A percentile compares a stretch with the other conserved stretches of the same genome.
These are phyloP conservation scores for Emericellopsis cladophorae DNA, from an alignment of 2,329 filamentous ascomycete species.

Conservation along the genomic window DNA sequence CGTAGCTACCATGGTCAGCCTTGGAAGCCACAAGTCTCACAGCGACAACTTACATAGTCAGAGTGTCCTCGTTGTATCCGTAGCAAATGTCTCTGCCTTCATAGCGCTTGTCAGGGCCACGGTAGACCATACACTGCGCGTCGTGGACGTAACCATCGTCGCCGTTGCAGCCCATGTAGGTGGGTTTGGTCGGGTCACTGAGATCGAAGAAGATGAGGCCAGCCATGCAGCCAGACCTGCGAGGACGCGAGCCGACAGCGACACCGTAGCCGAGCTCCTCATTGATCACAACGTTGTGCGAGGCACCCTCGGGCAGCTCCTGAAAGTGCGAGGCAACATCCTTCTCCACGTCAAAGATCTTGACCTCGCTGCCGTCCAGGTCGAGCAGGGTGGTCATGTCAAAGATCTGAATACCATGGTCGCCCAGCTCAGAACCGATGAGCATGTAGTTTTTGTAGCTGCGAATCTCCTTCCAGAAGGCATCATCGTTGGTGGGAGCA, in stretches of 20 bases:
- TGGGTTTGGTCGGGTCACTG: constrained; percentile 33
- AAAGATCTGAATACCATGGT: constrained; percentile 48
- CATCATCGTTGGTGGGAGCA: constrained; percentile 3
- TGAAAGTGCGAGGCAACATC: constrained; percentile 19
- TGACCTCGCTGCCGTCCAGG: constrained; percentile 19
- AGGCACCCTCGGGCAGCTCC: constrained; percentile 7
- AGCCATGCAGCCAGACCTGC: constrained; percentile 22
- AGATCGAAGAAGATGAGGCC: constrained; percentile 27
- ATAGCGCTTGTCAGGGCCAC: constrained; percentile 31
- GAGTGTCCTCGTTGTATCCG: constrained; percentile 36
- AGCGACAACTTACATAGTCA: constrained; percentile 21
- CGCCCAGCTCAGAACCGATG: constrained; percentile 23
- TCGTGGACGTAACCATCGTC: constrained; percentile 38
- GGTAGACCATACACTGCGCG: constrained; percentile 38
- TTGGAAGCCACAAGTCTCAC: no score
- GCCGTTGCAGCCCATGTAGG: constrained; percentile 30
- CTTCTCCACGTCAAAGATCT: constrained; percentile 12
- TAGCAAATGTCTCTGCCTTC: constrained; percentile 36
- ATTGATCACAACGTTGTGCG: constrained; percentile 19
- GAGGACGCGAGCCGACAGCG: constrained; percentile 26
- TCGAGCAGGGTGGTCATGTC: constrained; percentile 35
- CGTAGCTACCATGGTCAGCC: constrained; percentile 7
- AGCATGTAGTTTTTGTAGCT: constrained; percentile 17
- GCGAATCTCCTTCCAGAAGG: constrained; percentile 20
- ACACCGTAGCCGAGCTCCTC: constrained; percentile 27